Percentiles rank a stretch among this genome's conserved stretches.
Conservation (phyloP, 176 grass and related monocot genomes). For the Oryza rufipogon region DNA sequence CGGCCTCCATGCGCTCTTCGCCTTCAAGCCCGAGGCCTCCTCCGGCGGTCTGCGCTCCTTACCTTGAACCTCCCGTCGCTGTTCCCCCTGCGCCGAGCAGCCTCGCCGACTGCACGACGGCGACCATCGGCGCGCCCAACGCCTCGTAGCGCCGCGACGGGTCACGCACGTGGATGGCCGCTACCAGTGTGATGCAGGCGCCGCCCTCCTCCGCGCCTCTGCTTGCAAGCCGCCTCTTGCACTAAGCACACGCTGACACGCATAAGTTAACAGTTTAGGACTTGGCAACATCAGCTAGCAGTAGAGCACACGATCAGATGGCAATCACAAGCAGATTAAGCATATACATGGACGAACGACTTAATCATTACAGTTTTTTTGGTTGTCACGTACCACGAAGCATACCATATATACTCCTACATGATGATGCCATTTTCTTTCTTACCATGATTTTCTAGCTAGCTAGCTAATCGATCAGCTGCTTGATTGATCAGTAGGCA, state of each 20-base stretch:
- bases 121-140: too few species aligned
- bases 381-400: neutral
- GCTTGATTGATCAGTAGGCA: neutral
- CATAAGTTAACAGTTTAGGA: neutral
- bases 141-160: too few species aligned
- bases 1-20: too few species aligned
- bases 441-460: neutral
- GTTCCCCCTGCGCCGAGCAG: too few species aligned
- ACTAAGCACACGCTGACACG: neutral
- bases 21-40: too few species aligned
- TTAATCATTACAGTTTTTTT: neutral
- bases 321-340: neutral
- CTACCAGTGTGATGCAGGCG: too few species aligned
- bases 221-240: neutral
- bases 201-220: too few species aligned
- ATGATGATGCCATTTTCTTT: neutral
- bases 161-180: too few species aligned
- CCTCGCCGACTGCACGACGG: too few species aligned
- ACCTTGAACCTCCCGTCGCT: too few species aligned
- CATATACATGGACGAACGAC: neutral
- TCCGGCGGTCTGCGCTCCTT: too few species aligned
- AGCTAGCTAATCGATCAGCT: neutral
- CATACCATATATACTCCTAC: neutral
- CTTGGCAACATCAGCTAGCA: neutral
- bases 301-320: neutral